phyloP scores from a whole-genome alignment of 306 rosid species.

The Quercus bicolor region DNA sequence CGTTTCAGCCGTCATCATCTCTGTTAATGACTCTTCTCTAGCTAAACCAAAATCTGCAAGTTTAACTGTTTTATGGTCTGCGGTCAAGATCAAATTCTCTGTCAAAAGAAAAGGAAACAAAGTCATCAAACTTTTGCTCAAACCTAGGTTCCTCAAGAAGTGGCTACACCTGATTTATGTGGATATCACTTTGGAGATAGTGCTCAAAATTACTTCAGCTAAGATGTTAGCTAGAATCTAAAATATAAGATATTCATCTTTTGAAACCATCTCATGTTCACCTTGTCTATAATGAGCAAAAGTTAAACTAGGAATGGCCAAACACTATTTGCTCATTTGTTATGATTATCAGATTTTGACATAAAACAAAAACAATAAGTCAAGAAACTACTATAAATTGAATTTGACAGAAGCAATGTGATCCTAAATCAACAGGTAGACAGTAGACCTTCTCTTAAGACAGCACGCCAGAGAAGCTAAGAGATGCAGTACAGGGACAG shows the following conservation, averaged over 20 bases:
- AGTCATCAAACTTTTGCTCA: slow-evolving; percentile 18
- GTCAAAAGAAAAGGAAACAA: slow-evolving; percentile 19
- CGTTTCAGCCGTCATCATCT: slow-evolving; percentile 99
- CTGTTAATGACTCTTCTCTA: slow-evolving; percentile 91
- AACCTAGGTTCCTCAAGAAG: neutral
- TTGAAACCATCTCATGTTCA: slow-evolving; percentile 7
- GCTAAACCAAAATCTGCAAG: slow-evolving; percentile 95
- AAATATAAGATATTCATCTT: neutral
- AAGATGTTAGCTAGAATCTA: neutral
- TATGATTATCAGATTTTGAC: neutral
- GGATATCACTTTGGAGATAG: neutral
- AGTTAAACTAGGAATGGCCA: neutral
- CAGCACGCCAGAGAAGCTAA: neutral
- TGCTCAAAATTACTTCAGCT: neutral
- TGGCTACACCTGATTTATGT: neutral
- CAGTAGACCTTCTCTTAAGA: neutral
- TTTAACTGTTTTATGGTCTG: slow-evolving; percentile 74
- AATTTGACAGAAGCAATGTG: neutral
- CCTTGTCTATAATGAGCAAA: neutral
- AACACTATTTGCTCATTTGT: neutral
- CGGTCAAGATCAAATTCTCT: slow-evolving; percentile 88
- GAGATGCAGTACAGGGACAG: neutral
- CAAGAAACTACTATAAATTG: neutral
- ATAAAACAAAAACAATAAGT: neutral
- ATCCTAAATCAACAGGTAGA: neutral